phyloP scores from a whole-genome alignment of 2,329 filamentous ascomycete species.

The Epichloe coenophiala region DNA sequence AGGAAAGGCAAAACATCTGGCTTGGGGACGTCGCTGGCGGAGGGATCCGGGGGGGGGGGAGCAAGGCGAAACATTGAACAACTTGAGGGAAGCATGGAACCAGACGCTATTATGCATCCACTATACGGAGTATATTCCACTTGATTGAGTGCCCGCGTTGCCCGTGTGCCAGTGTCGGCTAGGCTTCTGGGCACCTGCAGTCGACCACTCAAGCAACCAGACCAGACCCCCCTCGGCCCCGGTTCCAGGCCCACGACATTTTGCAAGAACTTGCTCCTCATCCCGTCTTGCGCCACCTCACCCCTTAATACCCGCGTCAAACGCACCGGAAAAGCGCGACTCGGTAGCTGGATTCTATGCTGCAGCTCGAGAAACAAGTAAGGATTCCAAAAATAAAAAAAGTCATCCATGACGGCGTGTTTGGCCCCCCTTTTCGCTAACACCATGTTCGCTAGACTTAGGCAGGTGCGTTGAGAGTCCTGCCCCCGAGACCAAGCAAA shows the following conservation, averaged over 20 bases:
- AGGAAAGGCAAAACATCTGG: neutral
- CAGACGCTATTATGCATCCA: neutral
- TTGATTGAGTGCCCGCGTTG: neutral
- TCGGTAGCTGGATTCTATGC: conserved; percentile 19
- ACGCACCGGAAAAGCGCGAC: conserved; percentile 17
- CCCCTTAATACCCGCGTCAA: conserved; percentile 18
- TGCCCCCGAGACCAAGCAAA: conserved; percentile 8
- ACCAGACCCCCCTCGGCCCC: conserved; percentile 4
- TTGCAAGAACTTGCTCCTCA: conserved; percentile 8
- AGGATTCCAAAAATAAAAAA: neutral
- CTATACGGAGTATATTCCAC: neutral
- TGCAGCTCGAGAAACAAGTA: conserved; percentile 17
- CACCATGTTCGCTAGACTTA: conserved; percentile 11
- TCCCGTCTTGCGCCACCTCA: conserved; percentile 10
- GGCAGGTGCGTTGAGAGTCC: conserved; percentile 17
- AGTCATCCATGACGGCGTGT: neutral
- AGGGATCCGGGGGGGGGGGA: neutral
- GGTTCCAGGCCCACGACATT: conserved; percentile 10
- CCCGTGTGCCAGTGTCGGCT: neutral
- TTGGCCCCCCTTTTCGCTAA: conserved; percentile 6
- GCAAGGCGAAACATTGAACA: too few relatives aligned
- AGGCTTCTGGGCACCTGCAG: neutral
- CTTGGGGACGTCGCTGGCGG: neutral
- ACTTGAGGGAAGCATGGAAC: neutral
- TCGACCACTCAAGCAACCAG: too few relatives aligned